phyloP scores from a whole-genome alignment of 306 rosid species.

The Styphnolobium japonicum region DNA sequence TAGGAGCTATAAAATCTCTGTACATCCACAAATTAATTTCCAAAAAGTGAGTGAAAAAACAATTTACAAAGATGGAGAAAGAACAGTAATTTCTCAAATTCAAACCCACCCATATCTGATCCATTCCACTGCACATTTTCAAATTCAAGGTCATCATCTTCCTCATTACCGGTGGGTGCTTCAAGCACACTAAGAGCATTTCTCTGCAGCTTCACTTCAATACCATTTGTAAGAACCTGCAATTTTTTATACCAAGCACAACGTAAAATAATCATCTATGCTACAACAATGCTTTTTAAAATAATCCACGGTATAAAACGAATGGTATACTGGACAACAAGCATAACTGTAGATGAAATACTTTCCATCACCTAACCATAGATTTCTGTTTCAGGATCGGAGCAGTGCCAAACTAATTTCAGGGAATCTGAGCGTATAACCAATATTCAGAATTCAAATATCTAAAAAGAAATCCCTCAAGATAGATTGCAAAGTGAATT shows the following conservation, averaged over 20 bases:
- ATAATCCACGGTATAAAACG: neutral
- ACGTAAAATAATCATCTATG: slow-evolving; percentile 6
- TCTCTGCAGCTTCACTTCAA: slow-evolving; percentile 93
- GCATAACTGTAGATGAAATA: neutral
- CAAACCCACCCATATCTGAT: slow-evolving; percentile 80
- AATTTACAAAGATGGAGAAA: neutral
- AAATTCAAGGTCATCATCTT: slow-evolving; percentile 87
- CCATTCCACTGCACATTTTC: slow-evolving; percentile 77
- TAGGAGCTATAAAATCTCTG: neutral
- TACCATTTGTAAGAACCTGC: slow-evolving; percentile 94
- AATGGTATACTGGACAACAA: neutral
- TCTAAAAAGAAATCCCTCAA: neutral
- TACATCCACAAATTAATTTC: neutral
- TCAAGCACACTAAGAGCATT: slow-evolving; percentile 94
- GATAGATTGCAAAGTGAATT: neutral
- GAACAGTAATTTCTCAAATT: neutral
- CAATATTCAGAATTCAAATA: neutral
- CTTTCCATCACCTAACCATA: neutral
- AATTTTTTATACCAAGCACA: neutral
- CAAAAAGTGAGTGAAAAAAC: neutral
- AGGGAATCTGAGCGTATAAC: neutral
- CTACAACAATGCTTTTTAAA: neutral
- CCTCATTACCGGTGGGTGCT: slow-evolving; percentile 91
- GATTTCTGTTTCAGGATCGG: neutral
- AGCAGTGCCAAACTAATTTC: neutral